Percentiles rank a stretch among this genome's conserved stretches.
Evolutionary conservation across 129 eudicot species (phyloP).

Genomic region (sunflower (Helianthus annuus)): DNA sequence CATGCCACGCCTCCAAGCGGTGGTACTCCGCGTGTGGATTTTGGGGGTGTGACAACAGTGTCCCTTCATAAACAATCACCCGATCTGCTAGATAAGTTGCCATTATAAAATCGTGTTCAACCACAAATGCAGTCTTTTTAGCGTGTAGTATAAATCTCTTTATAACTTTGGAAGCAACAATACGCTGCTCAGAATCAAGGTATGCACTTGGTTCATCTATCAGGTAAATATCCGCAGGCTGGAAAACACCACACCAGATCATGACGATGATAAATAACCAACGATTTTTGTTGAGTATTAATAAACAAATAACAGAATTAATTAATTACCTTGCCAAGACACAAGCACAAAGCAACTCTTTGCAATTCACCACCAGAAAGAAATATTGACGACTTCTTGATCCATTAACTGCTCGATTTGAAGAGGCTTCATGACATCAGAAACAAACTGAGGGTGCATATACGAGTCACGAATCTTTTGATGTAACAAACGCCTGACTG

Average conservation of each 20-base stretch:
- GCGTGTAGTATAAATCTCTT: constrained; percentile 84
- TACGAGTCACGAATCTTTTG: constrained; percentile 76
- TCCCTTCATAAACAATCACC: constrained; percentile 83
- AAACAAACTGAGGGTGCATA: constrained; percentile 85
- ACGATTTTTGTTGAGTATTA: too few relatives aligned
- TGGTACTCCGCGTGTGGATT: too few relatives aligned
- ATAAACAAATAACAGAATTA: too few relatives aligned
- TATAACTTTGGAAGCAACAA: constrained; percentile 90
- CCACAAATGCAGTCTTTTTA: constrained; percentile 91
- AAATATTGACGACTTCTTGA: constrained; percentile 76
- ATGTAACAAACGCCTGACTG: constrained; percentile 71
- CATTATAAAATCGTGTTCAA: constrained; percentile 91
- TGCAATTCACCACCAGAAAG: too few relatives aligned
- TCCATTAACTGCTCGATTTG: constrained; percentile 84
- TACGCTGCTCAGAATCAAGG: constrained; percentile 89
- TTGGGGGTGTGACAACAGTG: too few relatives aligned
- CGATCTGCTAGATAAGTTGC: constrained; percentile 92
- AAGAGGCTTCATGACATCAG: constrained; percentile 94
- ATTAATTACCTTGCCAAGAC: too few relatives aligned
- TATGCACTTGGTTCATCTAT: constrained; percentile 93
- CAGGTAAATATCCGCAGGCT: constrained; percentile 94
- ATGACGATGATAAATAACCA: too few relatives aligned
- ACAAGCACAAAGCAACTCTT: too few relatives aligned
- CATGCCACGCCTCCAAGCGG: too few relatives aligned
- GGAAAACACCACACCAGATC: constrained; percentile 38